Evolutionary conservation across 306 rosid genomes (phyloP).

Genomic region (Gastrolobium bilobum): DNA sequence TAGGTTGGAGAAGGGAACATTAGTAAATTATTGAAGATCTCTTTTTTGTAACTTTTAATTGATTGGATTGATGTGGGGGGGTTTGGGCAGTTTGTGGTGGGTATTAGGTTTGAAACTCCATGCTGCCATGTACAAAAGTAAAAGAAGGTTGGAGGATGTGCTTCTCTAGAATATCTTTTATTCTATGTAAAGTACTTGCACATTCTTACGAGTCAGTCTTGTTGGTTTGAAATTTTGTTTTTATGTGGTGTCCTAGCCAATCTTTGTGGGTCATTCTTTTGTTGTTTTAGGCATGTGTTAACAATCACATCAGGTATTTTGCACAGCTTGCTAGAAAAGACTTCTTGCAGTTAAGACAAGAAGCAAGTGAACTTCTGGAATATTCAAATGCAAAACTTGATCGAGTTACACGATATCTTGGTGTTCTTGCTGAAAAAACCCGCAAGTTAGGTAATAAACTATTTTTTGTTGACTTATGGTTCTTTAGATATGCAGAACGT

Average conservation of each 20-base stretch:
- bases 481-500: slow-evolving; percentile 27
- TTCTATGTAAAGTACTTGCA: slow-evolving; percentile 3
- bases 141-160: slow-evolving; percentile 6
- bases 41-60: neutral
- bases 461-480: slow-evolving; percentile 24
- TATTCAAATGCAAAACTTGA: slow-evolving; percentile 95
- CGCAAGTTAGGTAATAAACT: slow-evolving; percentile 75
- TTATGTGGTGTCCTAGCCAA: slow-evolving; percentile 1
- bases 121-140: neutral
- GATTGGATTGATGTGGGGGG: neutral
- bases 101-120: slow-evolving; percentile 4
- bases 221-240: slow-evolving; percentile 27
- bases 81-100: neutral
- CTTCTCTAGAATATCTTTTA: slow-evolving; percentile 19
- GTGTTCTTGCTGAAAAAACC: slow-evolving; percentile 91
- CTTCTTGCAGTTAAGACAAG: slow-evolving; percentile 85
- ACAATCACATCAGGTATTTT: slow-evolving; percentile 46
- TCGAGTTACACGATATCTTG: slow-evolving; percentile 91
- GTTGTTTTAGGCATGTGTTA: slow-evolving; percentile 46
- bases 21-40: neutral
- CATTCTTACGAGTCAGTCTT: slow-evolving; percentile 3
- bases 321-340: slow-evolving; percentile 91
- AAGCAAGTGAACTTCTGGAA: slow-evolving; percentile 91
- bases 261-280: slow-evolving; percentile 8
- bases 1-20: neutral